Conservation (phyloP, 2,329 filamentous ascomycete species). For the Fusarium floridanum region DNA sequence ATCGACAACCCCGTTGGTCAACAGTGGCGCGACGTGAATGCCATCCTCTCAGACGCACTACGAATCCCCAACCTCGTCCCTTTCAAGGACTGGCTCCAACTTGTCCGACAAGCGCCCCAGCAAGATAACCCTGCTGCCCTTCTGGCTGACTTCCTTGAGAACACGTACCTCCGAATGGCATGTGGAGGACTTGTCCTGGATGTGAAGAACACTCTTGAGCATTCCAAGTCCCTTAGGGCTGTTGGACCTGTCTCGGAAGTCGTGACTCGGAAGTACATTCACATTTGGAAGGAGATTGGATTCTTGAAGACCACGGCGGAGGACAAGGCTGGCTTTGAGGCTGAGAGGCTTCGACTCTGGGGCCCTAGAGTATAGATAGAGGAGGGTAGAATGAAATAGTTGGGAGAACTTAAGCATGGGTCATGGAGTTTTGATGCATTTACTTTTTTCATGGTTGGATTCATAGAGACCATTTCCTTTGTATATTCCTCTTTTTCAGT, state of each 20-base stretch:
- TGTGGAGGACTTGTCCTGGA: slow-evolving; percentile 24
- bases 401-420: background rate
- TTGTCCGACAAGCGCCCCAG: slow-evolving; percentile 28
- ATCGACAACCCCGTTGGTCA: slow-evolving; percentile 32
- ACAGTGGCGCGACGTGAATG: slow-evolving; percentile 33
- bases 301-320: slow-evolving; percentile 35
- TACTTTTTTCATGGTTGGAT: background rate
- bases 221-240: slow-evolving; percentile 21
- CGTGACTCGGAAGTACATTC: slow-evolving; percentile 37
- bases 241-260: slow-evolving; percentile 30
- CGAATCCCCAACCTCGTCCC: slow-evolving; percentile 20
- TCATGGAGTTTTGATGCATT: background rate
- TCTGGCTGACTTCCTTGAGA: slow-evolving; percentile 15
- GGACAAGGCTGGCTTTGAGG: slow-evolving; percentile 29
- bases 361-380: slow-evolving; percentile 7
- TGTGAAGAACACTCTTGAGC: slow-evolving; percentile 27
- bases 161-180: slow-evolving; percentile 28
- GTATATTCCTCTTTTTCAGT: background rate
- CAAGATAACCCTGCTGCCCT: slow-evolving; percentile 28
- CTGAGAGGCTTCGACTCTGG: slow-evolving; percentile 26
- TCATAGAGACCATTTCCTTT: background rate
- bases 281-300: slow-evolving; percentile 42
- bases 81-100: slow-evolving; percentile 24
- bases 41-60: slow-evolving; percentile 22
- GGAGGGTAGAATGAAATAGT: background rate